Percentiles rank a stretch among this genome's conserved stretches.
Evolutionary conservation across 768 basidiomycete genomes (phyloP).

Genomic region (Agaricus bisporus): DNA sequence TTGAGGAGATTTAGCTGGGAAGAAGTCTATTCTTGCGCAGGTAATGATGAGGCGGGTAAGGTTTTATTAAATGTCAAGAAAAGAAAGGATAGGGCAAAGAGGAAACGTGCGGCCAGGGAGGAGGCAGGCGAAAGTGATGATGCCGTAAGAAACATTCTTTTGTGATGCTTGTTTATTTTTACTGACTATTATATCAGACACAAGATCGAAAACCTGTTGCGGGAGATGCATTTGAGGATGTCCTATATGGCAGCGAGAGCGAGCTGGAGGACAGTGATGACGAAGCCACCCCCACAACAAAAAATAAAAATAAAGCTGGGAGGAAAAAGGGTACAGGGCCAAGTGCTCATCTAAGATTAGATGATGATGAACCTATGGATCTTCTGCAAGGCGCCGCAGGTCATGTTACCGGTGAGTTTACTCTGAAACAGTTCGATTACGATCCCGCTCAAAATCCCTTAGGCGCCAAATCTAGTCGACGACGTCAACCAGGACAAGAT

Average conservation of each 20-base stretch:
- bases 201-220: constrained; percentile 39
- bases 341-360: constrained; percentile 69
- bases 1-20: constrained; percentile 87
- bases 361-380: constrained; percentile 95
- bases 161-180: neutral
- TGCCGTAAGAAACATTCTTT: constrained; percentile 18
- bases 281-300: constrained; percentile 38
- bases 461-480: constrained; percentile 43
- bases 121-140: constrained; percentile 49
- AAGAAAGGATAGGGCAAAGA: constrained; percentile 88
- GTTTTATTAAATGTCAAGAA: constrained; percentile 93
- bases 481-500: constrained; percentile 81
- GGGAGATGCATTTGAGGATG: constrained; percentile 94
- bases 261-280: constrained; percentile 74
- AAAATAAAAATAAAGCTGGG: constrained; percentile 15
- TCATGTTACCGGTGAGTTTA: constrained; percentile 58
- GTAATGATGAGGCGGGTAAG: constrained; percentile 79
- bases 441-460: constrained; percentile 2
- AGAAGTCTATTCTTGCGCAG: constrained; percentile 67
- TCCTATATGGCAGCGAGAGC: constrained; percentile 94
- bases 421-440: neutral
- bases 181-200: constrained; percentile 14
- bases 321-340: constrained; percentile 28
- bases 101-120: constrained; percentile 63
- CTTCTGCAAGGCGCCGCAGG: constrained; percentile 76